These are phyloP conservation scores for Candida mesenterica DNA, from an alignment of 1,139 yeast genomes.

Conservation along the genomic window DNA sequence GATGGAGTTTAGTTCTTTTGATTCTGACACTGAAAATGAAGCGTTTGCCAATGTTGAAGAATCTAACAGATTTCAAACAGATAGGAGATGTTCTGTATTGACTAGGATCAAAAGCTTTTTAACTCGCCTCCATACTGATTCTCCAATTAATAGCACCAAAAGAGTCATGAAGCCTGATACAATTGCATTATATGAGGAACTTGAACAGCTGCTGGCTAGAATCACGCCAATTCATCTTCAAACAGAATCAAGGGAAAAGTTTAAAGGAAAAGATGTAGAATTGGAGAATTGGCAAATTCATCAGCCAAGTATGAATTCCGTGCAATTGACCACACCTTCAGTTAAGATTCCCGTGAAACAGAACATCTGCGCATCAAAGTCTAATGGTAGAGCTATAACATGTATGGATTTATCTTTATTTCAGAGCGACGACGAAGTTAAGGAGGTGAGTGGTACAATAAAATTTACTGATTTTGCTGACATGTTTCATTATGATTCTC, in stretches of 20 bases:
- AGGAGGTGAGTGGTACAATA: conserved; percentile 7
- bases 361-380: neutral
- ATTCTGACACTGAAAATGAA: conserved; percentile 3
- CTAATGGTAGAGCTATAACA: neutral
- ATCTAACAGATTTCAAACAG: neutral
- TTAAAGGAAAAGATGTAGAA: neutral
- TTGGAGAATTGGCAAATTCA: neutral
- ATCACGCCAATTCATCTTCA: too few species aligned
- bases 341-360: neutral
- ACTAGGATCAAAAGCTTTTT: neutral
- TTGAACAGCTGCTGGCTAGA: neutral
- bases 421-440: neutral
- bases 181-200: neutral
- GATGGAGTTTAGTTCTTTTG: conserved; percentile 5
- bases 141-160: neutral
- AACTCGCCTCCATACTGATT: neutral
- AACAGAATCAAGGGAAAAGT: neutral
- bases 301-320: neutral
- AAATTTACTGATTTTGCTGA: conserved; percentile 18
- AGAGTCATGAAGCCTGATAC: too few species aligned
- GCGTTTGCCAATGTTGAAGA: neutral
- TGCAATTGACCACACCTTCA: neutral
- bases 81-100: neutral
- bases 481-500: conserved; percentile 11
- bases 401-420: neutral